These are phyloP conservation scores for Claviceps pazoutovae DNA, from an alignment of 2,329 filamentous ascomycete species.

Conservation along the genomic window DNA sequence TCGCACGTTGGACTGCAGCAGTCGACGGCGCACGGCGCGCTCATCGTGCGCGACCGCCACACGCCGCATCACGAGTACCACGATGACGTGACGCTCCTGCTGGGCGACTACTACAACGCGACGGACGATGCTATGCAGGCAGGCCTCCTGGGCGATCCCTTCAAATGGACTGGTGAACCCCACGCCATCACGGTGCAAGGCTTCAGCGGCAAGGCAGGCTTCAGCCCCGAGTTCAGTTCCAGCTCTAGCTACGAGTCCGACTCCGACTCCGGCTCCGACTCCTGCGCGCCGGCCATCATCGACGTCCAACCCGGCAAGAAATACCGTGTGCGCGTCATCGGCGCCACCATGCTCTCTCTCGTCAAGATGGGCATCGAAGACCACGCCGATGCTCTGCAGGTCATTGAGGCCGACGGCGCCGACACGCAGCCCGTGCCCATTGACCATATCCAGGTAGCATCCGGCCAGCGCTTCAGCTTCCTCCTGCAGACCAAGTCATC, in stretches of 20 bases:
- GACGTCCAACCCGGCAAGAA: constrained; percentile 35
- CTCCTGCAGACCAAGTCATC: constrained; percentile 4
- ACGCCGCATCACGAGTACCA: background rate
- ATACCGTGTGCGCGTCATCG: constrained; percentile 48
- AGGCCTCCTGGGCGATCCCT: background rate
- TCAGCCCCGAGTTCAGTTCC: background rate
- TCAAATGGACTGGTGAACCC: constrained; percentile 4
- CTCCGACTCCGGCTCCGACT: background rate
- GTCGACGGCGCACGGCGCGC: constrained; percentile 1
- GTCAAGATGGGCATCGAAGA: constrained; percentile 22
- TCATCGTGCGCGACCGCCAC: background rate
- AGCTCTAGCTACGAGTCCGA: background rate
- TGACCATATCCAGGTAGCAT: background rate
- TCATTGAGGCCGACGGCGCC: constrained; percentile 1
- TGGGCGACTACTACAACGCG: constrained; percentile 1
- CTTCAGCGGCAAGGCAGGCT: constrained; percentile 2
- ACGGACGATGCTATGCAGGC: background rate
- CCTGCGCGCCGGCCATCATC: background rate
- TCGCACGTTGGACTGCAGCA: constrained; percentile 51
- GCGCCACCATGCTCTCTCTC: constrained; percentile 40
- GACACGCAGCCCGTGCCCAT: background rate
- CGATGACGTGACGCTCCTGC: constrained; percentile 1
- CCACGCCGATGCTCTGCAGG: background rate
- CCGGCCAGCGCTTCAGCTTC: constrained; percentile 4
- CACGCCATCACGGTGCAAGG: background rate